These are phyloP conservation scores for Acanthamoeba sp. DNA, from an alignment of 208 protist genomes.

Conservation along the genomic window DNA sequence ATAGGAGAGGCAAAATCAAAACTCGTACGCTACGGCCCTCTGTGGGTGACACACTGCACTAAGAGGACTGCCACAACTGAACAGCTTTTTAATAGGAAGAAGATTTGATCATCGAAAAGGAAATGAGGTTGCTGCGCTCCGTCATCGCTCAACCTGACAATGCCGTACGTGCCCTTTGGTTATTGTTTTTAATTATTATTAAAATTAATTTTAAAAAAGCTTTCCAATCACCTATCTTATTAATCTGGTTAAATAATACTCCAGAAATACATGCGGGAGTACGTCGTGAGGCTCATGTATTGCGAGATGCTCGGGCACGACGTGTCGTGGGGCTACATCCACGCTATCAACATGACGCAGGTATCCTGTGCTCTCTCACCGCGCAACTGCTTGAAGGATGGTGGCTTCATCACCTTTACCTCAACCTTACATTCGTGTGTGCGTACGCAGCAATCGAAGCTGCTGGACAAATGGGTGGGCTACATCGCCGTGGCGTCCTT, in stretches of 20 bases:
- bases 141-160: constrained; percentile 61
- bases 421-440: no score
- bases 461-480: constrained; percentile 84
- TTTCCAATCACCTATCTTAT: constrained; percentile 29
- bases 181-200: neutral
- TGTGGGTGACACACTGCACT: no score
- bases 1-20: constrained; percentile 74
- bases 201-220: constrained; percentile 33
- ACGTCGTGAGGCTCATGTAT: constrained; percentile 93
- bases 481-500: constrained; percentile 94
- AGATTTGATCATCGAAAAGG: constrained; percentile 62
- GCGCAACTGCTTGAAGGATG: no score
- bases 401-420: no score
- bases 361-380: constrained; percentile 70
- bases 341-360: constrained; percentile 97
- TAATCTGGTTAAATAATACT: constrained; percentile 3
- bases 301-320: constrained; percentile 96
- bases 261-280: constrained; percentile 75
- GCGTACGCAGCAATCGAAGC: neutral
- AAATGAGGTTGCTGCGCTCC: constrained; percentile 35
- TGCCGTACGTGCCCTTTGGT: neutral
- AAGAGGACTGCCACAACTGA: no score
- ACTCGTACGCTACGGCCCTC: constrained; percentile 15
- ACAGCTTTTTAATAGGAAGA: constrained; percentile 75
- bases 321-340: constrained; percentile 95